phyloP scores from a whole-genome alignment of 306 rosid species.

The Boehmeria nivea region DNA sequence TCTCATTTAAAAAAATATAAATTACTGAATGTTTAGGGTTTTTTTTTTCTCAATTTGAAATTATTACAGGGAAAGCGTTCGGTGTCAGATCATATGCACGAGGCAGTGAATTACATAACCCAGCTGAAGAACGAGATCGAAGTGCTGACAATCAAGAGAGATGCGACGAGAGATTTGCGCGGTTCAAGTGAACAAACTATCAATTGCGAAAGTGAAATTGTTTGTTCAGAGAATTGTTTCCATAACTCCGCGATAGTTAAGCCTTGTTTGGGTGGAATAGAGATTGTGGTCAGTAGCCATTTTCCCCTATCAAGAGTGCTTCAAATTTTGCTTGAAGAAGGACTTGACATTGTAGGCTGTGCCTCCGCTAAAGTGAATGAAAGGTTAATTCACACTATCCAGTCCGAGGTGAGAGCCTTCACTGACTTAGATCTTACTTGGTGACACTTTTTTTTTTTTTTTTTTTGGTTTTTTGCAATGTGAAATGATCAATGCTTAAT shows the following conservation, averaged over 20 bases:
- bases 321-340: conserved; percentile 25
- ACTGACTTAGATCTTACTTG: too few relatives aligned
- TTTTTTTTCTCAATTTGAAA: too few relatives aligned
- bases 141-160: conserved; percentile 36
- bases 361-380: conserved; percentile 27
- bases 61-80: conserved; percentile 88
- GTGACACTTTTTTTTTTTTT: too few relatives aligned
- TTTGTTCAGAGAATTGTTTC: not conserved
- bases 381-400: conserved; percentile 29
- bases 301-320: conserved; percentile 28
- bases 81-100: conserved; percentile 48
- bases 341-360: conserved; percentile 18
- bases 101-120: conserved; percentile 57
- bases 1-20: not conserved
- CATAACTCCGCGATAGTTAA: conserved; percentile 8
- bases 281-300: conserved; percentile 22
- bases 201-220: not conserved
- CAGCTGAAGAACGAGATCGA: conserved; percentile 36
- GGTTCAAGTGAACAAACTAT: not conserved
- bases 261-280: conserved; percentile 22
- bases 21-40: conserved; percentile 16
- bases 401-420: conserved; percentile 32
- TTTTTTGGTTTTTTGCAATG: too few relatives aligned
- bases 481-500: too few relatives aligned
- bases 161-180: conserved; percentile 32